A percentile compares a stretch with the other conserved stretches of the same genome.
phyloP scores from a whole-genome alignment of 305 asterid species.

The Fraxinus latifolia region DNA sequence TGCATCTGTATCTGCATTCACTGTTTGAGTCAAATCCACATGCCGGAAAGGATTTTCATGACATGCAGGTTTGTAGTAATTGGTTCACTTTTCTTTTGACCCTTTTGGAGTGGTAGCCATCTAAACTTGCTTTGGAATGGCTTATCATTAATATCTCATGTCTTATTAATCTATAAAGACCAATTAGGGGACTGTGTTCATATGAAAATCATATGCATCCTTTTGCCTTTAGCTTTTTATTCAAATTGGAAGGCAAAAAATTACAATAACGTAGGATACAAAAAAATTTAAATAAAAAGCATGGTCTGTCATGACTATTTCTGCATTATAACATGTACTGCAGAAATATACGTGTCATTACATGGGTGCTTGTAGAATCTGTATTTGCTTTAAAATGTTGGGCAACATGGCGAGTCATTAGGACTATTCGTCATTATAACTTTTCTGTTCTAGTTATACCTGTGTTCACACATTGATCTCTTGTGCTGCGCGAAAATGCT shows the following conservation, averaged over 20 bases:
- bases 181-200: background rate
- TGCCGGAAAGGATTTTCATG: slow-evolving; percentile 93
- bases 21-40: slow-evolving; percentile 74
- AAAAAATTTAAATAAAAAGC: background rate
- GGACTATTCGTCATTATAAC: background rate
- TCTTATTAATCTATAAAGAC: background rate
- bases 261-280: background rate
- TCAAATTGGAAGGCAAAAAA: background rate
- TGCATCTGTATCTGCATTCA: slow-evolving; percentile 74
- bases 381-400: background rate
- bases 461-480: background rate
- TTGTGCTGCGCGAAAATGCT: background rate
- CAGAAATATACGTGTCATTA: background rate
- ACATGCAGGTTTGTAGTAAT: slow-evolving; percentile 76
- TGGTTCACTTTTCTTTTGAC: background rate
- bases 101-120: background rate
- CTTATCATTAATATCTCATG: background rate
- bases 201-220: background rate
- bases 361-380: background rate
- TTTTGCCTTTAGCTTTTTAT: slow-evolving; percentile 8
- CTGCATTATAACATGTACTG: background rate
- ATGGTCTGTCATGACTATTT: background rate
- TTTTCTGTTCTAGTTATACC: background rate
- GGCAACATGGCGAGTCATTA: background rate
- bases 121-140: slow-evolving; percentile 12